These are phyloP conservation scores for Saussurea involucrata DNA, from an alignment of 129 eudicot genomes.

Conservation along the genomic window DNA sequence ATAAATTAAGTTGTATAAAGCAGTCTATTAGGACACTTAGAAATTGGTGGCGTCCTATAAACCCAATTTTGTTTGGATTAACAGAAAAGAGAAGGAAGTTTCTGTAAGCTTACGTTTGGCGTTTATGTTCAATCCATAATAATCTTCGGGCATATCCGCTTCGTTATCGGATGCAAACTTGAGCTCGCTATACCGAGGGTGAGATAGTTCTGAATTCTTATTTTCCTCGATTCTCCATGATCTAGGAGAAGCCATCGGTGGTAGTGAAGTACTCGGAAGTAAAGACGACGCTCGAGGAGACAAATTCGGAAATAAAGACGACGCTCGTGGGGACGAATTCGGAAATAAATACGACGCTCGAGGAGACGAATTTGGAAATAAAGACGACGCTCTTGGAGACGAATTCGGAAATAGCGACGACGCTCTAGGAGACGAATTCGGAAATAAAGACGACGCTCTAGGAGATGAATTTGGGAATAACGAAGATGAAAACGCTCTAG, in stretches of 20 bases:
- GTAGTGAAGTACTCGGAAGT: slow-evolving; percentile 14
- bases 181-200: slow-evolving; percentile 42
- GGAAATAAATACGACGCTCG: slow-evolving; percentile 6
- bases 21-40: no score
- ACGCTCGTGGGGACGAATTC: not conserved
- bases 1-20: no score
- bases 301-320: not conserved
- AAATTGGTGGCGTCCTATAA: no score
- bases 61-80: not conserved
- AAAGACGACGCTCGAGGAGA: not conserved
- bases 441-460: not conserved
- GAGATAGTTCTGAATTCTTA: slow-evolving; percentile 35
- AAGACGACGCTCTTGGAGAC: slow-evolving; percentile 26
- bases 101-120: slow-evolving; percentile 33
- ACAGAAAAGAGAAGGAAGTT: not conserved
- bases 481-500: slow-evolving; percentile 29
- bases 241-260: slow-evolving; percentile 22
- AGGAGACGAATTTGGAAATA: slow-evolving; percentile 21
- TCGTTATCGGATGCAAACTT: slow-evolving; percentile 41
- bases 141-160: slow-evolving; percentile 40
- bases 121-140: slow-evolving; percentile 17
- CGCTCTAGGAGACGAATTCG: not conserved
- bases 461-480: slow-evolving; percentile 25
- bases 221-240: slow-evolving; percentile 44
- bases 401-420: slow-evolving; percentile 12